Base-by-base conservation (phyloP, 805 yeast species). In the Torulaspora delbrueckii region DNA sequence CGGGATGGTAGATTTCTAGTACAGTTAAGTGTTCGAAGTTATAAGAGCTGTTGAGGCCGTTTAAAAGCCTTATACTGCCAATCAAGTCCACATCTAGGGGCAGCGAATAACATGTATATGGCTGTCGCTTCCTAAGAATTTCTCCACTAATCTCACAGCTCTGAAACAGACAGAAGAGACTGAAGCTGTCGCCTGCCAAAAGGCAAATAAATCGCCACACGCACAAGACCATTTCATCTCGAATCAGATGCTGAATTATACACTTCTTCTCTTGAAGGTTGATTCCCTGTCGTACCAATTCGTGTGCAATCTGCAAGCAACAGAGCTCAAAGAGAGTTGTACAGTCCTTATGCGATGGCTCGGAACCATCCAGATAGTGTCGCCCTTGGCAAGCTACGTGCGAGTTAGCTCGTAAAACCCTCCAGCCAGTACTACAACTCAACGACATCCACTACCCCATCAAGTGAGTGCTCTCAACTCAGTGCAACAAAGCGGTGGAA, bases 1-100 rank as follows among this genome's bases (percentile, higher is more conserved):
- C 28, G 22, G 34, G 34, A 12, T 40, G 22, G 12, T 47, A 32
- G 14, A 50, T 8, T 14, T 32, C 19, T 25, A 50, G 18, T 1
- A 46, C 28, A 9, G 46, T 44, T 4, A 50, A 19, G 24, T 43
- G 42, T 5, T 38, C 22, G 19, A 23, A 40, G n/a, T 33, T 9
- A 16, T 35, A 33, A 23, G 30, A n/a, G 4, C 8, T 12, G n/a
- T 34, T 26, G 26, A 46, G 23, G 13, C 13, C 24, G 25, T 50
- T 50, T 8, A 43, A 37, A 16, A 43, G 38, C 16, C 32, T 37
- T 24, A 50, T 42, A 3, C 44, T 31, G 12, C 42, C 45, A 16
- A 26, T n/a, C 5, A 47, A 31, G 35, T 44, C 26, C 14, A 25
- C 13, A 14, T 19, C 35, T 2, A 10, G 34, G 4, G 35, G 14